Evolutionary conservation across 176 grass and related monocot genomes (phyloP).

Genomic region (Cocos nucifera): DNA sequence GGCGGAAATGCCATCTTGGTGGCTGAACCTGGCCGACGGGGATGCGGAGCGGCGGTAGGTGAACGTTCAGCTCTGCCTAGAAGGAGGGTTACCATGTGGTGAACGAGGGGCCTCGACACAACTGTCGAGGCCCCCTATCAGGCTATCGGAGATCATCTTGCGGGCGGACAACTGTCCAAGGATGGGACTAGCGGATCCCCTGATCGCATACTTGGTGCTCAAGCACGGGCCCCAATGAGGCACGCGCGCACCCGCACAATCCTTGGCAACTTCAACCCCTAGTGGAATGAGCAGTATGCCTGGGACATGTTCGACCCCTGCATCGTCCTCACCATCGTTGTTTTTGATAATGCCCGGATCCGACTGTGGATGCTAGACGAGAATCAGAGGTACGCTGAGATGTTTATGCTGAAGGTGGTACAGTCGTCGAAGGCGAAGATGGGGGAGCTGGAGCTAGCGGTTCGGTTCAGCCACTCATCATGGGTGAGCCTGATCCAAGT

Average conservation of each 20-base stretch:
- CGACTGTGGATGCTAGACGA: slow-evolving; percentile 80
- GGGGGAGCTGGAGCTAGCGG: slow-evolving; percentile 83
- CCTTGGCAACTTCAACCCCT: slow-evolving; percentile 88
- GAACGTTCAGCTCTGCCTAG: slow-evolving; percentile 82
- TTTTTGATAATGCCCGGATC: slow-evolving; percentile 89
- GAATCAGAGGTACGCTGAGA: slow-evolving; percentile 57
- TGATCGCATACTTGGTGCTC: slow-evolving; percentile 79
- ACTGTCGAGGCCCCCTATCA: slow-evolving; percentile 87
- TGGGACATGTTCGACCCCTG: slow-evolving; percentile 99
- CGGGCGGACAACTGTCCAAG: slow-evolving; percentile 61
- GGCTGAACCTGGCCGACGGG: slow-evolving; percentile 81
- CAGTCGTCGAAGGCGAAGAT: slow-evolving; percentile 80
- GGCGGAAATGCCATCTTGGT: slow-evolving; percentile 68
- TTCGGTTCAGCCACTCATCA: slow-evolving; percentile 79
- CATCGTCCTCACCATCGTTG: slow-evolving; percentile 87
- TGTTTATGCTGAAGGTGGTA: slow-evolving; percentile 57
- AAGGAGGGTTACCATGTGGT: slow-evolving; percentile 98
- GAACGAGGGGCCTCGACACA: slow-evolving; percentile 94
- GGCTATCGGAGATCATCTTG: slow-evolving; percentile 74
- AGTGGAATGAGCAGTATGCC: slow-evolving; percentile 97
- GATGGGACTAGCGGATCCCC: slow-evolving; percentile 72
- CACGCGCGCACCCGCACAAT: slow-evolving; percentile 75
- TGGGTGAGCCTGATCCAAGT: slow-evolving; percentile 80
- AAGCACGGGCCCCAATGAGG: slow-evolving; percentile 89
- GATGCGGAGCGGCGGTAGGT: slow-evolving; percentile 47